Conservation (phyloP, 805 yeast species). For the Saturnispora dispora region DNA sequence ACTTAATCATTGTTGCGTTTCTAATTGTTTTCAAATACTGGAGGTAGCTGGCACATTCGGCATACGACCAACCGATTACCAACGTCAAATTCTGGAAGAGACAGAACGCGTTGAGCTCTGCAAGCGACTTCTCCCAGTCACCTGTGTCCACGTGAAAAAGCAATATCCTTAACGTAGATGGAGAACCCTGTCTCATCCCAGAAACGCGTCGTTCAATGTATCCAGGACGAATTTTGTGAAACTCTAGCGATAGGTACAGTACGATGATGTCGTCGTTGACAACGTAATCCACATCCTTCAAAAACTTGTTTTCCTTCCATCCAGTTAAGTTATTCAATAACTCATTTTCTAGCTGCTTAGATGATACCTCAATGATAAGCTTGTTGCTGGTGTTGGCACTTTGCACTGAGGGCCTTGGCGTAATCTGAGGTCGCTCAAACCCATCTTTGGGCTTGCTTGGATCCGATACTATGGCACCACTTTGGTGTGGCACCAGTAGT, state of each 20-base stretch:
- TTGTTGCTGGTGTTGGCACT: slow-evolving; percentile 2
- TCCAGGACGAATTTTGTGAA: slow-evolving; percentile 70
- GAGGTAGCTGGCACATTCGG: slow-evolving; percentile 42
- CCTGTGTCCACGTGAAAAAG: slow-evolving; percentile 60
- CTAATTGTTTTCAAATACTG: slow-evolving; percentile 26
- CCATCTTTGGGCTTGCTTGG: neutral
- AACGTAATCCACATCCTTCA: slow-evolving; percentile 53
- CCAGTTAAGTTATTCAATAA: slow-evolving; percentile 42
- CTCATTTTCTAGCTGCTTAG: slow-evolving; percentile 68
- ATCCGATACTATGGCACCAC: neutral
- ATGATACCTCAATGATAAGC: slow-evolving; percentile 41
- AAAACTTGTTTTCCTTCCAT: slow-evolving; percentile 43
- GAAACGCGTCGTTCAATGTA: slow-evolving; percentile 53
- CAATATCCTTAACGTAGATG: slow-evolving; percentile 34
- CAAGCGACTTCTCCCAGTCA: slow-evolving; percentile 40
- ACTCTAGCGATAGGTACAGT: slow-evolving; percentile 56
- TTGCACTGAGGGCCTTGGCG: neutral
- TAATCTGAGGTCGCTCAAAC: neutral
- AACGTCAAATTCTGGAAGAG: slow-evolving; percentile 40
- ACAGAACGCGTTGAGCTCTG: slow-evolving; percentile 40
- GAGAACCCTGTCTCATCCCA: slow-evolving; percentile 20
- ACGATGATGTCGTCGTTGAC: slow-evolving; percentile 48
- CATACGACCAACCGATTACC: slow-evolving; percentile 45
- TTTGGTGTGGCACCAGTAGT: neutral
- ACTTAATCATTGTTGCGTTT: slow-evolving; percentile 33